A percentile compares a stretch with the other conserved stretches of the same genome.
Evolutionary conservation across 371 early-diverging fungal genomes (phyloP).

Genomic region (Mucor irregularis): DNA sequence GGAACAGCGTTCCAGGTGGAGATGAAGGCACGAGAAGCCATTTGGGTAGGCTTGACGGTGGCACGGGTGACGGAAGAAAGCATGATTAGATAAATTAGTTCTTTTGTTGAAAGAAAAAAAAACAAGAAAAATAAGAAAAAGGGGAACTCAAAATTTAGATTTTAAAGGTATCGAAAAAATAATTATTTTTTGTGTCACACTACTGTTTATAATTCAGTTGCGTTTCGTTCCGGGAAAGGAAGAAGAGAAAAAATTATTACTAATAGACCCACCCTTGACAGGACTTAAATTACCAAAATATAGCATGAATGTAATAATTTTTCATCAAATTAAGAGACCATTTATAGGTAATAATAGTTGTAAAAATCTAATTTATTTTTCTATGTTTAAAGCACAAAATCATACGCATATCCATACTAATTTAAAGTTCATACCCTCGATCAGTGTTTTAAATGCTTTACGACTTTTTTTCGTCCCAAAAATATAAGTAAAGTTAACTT

Average conservation of each 20-base stretch:
- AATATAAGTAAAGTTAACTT: too few relatives aligned
- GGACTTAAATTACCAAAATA: too few relatives aligned
- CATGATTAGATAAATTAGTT: constrained; percentile 32
- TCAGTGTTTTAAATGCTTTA: too few relatives aligned
- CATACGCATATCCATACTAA: too few relatives aligned
- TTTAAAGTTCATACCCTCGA: too few relatives aligned
- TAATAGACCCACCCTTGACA: neutral
- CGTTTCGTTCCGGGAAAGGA: constrained; percentile 20
- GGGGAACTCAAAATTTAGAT: neutral
- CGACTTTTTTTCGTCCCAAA: too few relatives aligned
- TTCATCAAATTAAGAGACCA: too few relatives aligned
- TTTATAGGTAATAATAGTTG: too few relatives aligned
- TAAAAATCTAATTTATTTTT: too few relatives aligned
- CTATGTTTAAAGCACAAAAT: too few relatives aligned
- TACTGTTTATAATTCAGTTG: constrained; percentile 18
- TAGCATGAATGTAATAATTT: too few relatives aligned
- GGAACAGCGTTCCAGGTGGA: constrained; percentile 80
- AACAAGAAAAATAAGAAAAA: constrained; percentile 15
- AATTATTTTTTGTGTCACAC: constrained; percentile 12
- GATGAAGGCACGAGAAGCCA: constrained; percentile 56
- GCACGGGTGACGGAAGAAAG: constrained; percentile 47
- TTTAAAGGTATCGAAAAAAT: too few relatives aligned
- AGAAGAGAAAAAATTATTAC: neutral
- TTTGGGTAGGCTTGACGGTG: constrained; percentile 39
- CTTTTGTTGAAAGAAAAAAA: neutral